These are phyloP conservation scores for Tulasnella sp. DNA, from an alignment of 768 basidiomycete species.

Conservation along the genomic window DNA sequence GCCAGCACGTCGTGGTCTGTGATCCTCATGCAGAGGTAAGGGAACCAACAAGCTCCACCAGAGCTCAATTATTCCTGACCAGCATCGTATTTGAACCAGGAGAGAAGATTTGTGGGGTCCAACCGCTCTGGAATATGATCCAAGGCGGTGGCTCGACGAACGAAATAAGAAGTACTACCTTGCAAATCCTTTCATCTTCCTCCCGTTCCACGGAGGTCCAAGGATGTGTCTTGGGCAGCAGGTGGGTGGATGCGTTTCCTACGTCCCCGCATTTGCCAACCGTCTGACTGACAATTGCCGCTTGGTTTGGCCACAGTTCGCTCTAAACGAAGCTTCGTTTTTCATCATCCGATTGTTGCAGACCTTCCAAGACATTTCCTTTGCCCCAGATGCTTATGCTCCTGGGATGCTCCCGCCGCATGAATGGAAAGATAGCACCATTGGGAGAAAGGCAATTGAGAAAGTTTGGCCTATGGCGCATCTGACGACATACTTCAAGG, in stretches of 20 bases:
- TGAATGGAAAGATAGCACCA: conserved; percentile 40
- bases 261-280: neutral
- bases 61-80: no score
- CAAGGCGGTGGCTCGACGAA: conserved; percentile 63
- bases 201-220: conserved; percentile 66
- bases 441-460: conserved; percentile 43
- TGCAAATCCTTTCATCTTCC: conserved; percentile 47
- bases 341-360: conserved; percentile 60
- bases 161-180: conserved; percentile 26
- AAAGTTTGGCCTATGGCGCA: conserved; percentile 52
- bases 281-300: conserved; percentile 9
- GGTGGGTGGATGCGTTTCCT: conserved; percentile 26
- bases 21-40: no score
- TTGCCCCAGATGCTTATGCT: conserved; percentile 54
- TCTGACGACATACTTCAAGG: conserved; percentile 58
- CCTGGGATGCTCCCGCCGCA: conserved; percentile 48
- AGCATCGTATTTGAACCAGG: neutral
- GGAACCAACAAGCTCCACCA: no score
- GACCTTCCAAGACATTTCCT: conserved; percentile 46
- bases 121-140: conserved; percentile 68
- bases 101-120: conserved; percentile 50
- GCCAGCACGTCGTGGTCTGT: no score
- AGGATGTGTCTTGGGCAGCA: conserved; percentile 28
- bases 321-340: conserved; percentile 66
- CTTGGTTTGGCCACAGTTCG: conserved; percentile 52